Evolutionary conservation across 2,329 filamentous ascomycete species (phyloP).

Genomic region (Xylaria sp.): DNA sequence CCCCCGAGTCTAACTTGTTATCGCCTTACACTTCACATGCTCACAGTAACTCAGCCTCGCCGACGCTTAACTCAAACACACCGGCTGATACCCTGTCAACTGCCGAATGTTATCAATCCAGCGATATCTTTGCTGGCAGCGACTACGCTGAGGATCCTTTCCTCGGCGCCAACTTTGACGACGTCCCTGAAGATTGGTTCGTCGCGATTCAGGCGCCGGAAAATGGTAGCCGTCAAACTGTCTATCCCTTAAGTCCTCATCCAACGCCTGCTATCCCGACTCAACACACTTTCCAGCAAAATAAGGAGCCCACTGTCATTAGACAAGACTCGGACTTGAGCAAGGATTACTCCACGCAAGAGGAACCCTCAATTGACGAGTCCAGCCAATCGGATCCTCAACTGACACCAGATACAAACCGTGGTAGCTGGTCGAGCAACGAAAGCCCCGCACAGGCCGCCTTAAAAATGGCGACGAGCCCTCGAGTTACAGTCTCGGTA

Average conservation of each 20-base stretch:
- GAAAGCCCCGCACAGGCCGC: slow-evolving; percentile 50
- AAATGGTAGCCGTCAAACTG: slow-evolving; percentile 20
- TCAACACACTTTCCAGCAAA: slow-evolving; percentile 45
- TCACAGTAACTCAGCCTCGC: slow-evolving; percentile 49
- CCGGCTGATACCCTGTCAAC: slow-evolving; percentile 57
- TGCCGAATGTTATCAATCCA: slow-evolving; percentile 55
- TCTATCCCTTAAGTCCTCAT: slow-evolving; percentile 57
- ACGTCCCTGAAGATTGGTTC: slow-evolving; percentile 32
- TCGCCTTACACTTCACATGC: slow-evolving; percentile 52
- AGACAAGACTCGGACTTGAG: slow-evolving; percentile 45
- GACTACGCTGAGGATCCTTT: slow-evolving; percentile 56
- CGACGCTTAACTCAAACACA: slow-evolving; percentile 49
- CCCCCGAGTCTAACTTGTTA: slow-evolving; percentile 48
- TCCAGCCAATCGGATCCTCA: slow-evolving; percentile 45
- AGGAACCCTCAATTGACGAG: slow-evolving; percentile 43
- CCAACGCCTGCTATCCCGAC: slow-evolving; percentile 56
- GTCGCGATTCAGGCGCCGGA: slow-evolving; percentile 14
- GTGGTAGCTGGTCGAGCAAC: slow-evolving; percentile 57
- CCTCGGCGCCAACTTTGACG: slow-evolving; percentile 56
- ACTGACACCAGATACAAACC: slow-evolving; percentile 57
- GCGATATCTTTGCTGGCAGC: slow-evolving; percentile 49
- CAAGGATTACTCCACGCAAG: slow-evolving; percentile 49
- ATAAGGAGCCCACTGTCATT: slow-evolving; percentile 3
- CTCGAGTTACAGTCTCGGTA: slow-evolving; percentile 61
- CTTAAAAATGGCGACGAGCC: slow-evolving; percentile 54